phyloP scores from a whole-genome alignment of 176 grass and related monocot species.

The Chloris gayana region DNA sequence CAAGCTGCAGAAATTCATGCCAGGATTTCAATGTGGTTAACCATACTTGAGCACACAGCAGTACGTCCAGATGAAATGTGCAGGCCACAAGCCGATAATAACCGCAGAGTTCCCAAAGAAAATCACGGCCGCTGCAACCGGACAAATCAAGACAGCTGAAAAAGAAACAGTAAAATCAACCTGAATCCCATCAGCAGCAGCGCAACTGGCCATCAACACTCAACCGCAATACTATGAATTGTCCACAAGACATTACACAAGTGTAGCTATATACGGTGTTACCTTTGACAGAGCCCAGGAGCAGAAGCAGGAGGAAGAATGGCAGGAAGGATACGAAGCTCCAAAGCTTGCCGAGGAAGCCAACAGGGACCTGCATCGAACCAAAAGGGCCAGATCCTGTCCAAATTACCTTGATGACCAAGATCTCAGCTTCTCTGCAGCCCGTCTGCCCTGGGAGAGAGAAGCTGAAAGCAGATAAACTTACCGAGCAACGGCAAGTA shows the following conservation, averaged over 20 bases:
- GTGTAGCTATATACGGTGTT: background rate
- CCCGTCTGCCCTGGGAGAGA: background rate
- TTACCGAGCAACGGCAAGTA: background rate
- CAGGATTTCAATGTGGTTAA: conserved; percentile 15
- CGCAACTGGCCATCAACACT: background rate
- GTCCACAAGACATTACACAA: background rate
- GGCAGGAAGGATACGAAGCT: conserved; percentile 77
- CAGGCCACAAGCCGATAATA: conserved; percentile 72
- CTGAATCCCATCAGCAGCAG: background rate
- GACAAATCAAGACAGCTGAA: conserved; percentile 63
- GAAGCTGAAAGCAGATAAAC: background rate
- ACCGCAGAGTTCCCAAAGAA: conserved; percentile 67
- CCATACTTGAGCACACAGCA: conserved; percentile 73
- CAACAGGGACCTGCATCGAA: conserved; percentile 69
- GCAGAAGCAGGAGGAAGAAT: conserved; percentile 68
- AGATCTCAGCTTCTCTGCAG: background rate
- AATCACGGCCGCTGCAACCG: conserved; percentile 44
- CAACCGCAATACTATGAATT: background rate
- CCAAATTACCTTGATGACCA: background rate
- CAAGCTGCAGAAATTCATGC: background rate
- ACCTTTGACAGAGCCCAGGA: conserved; percentile 79
- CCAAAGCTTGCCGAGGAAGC: conserved; percentile 75
- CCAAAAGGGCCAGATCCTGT: background rate
- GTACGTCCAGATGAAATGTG: conserved; percentile 92
- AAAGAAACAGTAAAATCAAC: background rate